phyloP scores from a whole-genome alignment of 2,329 filamentous ascomycete genomes.

The Clonostachys byssicola region DNA sequence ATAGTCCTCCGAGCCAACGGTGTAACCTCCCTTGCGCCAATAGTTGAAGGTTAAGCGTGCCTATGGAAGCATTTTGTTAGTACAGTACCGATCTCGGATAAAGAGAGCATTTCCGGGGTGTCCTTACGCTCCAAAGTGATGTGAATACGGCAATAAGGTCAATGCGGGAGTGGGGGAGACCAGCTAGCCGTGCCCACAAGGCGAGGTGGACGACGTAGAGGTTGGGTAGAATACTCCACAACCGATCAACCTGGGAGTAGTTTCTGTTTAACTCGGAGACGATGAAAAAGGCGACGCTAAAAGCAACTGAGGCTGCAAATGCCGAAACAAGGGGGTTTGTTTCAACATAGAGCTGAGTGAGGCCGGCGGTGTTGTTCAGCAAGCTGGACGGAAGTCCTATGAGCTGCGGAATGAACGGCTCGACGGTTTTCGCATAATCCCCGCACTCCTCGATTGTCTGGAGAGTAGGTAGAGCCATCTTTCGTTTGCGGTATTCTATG shows the following conservation, averaged over 20 bases:
- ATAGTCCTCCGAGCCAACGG: slow-evolving; percentile 88
- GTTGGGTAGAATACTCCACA: slow-evolving; percentile 87
- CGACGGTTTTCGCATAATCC: slow-evolving; percentile 69
- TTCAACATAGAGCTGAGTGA: slow-evolving; percentile 70
- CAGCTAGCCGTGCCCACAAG: slow-evolving; percentile 74
- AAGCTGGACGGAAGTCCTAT: slow-evolving; percentile 64
- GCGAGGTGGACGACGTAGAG: slow-evolving; percentile 83
- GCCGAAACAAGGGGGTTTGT: slow-evolving; percentile 84
- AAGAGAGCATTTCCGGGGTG: not conserved
- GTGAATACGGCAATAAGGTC: slow-evolving; percentile 70
- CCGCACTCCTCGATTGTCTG: slow-evolving; percentile 69
- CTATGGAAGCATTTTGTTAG: slow-evolving; percentile 30
- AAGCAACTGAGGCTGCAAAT: slow-evolving; percentile 64
- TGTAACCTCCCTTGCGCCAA: slow-evolving; percentile 91
- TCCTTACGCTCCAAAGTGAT: slow-evolving; percentile 72
- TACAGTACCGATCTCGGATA: not conserved
- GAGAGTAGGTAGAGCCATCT: slow-evolving; percentile 70
- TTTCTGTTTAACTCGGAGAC: slow-evolving; percentile 85
- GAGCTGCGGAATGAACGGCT: slow-evolving; percentile 69
- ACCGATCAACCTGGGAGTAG: slow-evolving; percentile 92
- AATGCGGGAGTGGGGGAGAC: slow-evolving; percentile 64
- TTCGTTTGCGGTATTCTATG: slow-evolving; percentile 5
- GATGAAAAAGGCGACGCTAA: slow-evolving; percentile 70
- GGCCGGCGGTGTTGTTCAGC: slow-evolving; percentile 52
- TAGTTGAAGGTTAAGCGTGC: slow-evolving; percentile 90